phyloP scores from a whole-genome alignment of 495 filamentous ascomycete genomes.

The Penicillium ochrochloron region DNA sequence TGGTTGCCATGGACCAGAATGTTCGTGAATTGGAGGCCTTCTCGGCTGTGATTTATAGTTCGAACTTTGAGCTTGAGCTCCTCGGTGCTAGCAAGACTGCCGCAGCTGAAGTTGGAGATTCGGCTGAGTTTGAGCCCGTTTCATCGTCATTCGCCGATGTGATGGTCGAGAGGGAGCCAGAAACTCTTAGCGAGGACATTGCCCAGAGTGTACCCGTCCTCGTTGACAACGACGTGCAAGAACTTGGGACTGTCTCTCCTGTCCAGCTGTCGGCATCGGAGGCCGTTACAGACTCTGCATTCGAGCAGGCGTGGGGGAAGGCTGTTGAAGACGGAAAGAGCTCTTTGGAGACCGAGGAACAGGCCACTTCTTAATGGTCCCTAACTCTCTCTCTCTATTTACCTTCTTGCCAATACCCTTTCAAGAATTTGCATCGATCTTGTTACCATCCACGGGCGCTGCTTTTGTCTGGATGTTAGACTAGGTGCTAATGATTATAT shows the following conservation, averaged over 20 bases:
- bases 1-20: slow-evolving; percentile 74
- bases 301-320: slow-evolving; percentile 52
- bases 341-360: slow-evolving; percentile 12
- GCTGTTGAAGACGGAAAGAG: slow-evolving; percentile 37
- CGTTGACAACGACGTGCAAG: slow-evolving; percentile 16
- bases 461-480: slow-evolving; percentile 20
- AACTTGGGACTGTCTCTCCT: slow-evolving; percentile 1
- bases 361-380: slow-evolving; percentile 8
- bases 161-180: slow-evolving; percentile 31
- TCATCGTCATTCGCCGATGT: slow-evolving; percentile 33
- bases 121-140: slow-evolving; percentile 21
- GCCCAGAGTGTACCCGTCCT: slow-evolving; percentile 21
- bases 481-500: slow-evolving; percentile 24
- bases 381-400: slow-evolving; percentile 3
- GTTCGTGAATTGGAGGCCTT: slow-evolving; percentile 91
- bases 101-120: slow-evolving; percentile 15
- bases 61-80: slow-evolving; percentile 79
- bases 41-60: slow-evolving; percentile 90
- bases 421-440: slow-evolving; percentile 15
- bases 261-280: slow-evolving; percentile 5
- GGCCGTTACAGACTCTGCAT: slow-evolving; percentile 33
- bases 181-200: slow-evolving; percentile 9
- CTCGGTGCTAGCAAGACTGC: slow-evolving; percentile 35
- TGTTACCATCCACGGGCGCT: slow-evolving; percentile 4
- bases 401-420: slow-evolving; percentile 28